Evolutionary conservation across 768 basidiomycete species (phyloP).

Genomic region (Termitomyces sp.): DNA sequence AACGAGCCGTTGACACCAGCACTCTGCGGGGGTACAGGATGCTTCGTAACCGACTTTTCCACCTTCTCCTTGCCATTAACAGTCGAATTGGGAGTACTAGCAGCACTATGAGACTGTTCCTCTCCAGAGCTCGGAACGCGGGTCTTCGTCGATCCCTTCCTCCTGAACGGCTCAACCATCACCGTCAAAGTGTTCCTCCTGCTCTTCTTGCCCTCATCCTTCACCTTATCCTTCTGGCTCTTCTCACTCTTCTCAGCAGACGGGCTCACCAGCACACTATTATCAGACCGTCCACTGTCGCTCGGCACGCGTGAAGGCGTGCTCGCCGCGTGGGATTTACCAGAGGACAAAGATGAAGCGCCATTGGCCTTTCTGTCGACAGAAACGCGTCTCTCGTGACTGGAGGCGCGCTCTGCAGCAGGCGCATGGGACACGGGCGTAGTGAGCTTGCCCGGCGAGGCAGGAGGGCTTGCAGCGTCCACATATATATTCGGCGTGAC

Average conservation of each 20-base stretch:
- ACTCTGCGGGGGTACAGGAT: slow-evolving; percentile 7
- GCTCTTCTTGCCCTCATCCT: slow-evolving; percentile 45
- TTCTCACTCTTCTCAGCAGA: slow-evolving; percentile 4
- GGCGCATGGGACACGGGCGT: neutral
- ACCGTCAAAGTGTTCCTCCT: slow-evolving; percentile 82
- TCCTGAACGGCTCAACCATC: slow-evolving; percentile 75
- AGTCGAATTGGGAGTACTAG: neutral
- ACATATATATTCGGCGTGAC: slow-evolving; percentile 29
- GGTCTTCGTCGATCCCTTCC: slow-evolving; percentile 32
- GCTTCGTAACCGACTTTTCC: slow-evolving; percentile 1
- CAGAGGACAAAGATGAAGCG: slow-evolving; percentile 16
- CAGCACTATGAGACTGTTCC: slow-evolving; percentile 1
- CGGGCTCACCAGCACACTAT: slow-evolving; percentile 22
- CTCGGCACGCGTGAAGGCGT: slow-evolving; percentile 31
- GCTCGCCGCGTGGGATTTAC: neutral
- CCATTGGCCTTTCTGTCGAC: slow-evolving; percentile 10
- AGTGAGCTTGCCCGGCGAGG: slow-evolving; percentile 23
- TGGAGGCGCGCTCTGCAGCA: slow-evolving; percentile 24
- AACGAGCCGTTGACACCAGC: slow-evolving; percentile 8
- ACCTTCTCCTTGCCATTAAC: neutral
- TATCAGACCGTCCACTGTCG: slow-evolving; percentile 22
- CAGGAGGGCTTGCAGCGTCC: slow-evolving; percentile 32
- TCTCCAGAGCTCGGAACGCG: slow-evolving; percentile 24
- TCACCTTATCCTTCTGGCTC: slow-evolving; percentile 16
- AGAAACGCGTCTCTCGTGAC: neutral